phyloP scores from a whole-genome alignment of 352 stramenopile genomes.

The Elongisporangium prolatum region DNA sequence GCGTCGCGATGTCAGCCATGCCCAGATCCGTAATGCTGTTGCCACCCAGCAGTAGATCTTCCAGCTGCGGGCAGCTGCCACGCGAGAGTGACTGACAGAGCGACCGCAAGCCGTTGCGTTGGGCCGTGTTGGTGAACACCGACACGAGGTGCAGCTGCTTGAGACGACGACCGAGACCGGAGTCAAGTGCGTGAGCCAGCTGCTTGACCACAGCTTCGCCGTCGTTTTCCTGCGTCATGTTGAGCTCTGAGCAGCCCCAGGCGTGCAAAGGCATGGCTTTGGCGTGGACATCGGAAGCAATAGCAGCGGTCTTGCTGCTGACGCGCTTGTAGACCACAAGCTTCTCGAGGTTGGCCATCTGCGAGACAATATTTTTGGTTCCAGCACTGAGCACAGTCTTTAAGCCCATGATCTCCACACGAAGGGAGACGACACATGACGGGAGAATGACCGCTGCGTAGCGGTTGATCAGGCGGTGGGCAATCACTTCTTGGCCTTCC shows the following conservation, averaged over 20 bases:
- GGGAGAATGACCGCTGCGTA: slow-evolving; percentile 47
- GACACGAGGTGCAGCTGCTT: slow-evolving; percentile 63
- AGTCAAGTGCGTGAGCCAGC: slow-evolving; percentile 29
- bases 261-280: slow-evolving; percentile 40
- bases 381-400: slow-evolving; percentile 17
- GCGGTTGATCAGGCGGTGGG: slow-evolving; percentile 37
- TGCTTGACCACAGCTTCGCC: slow-evolving; percentile 45
- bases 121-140: slow-evolving; percentile 65
- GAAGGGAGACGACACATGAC: slow-evolving; percentile 38
- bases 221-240: slow-evolving; percentile 45
- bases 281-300: slow-evolving; percentile 1
- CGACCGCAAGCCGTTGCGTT: slow-evolving; percentile 33
- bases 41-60: slow-evolving; percentile 55
- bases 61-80: slow-evolving; percentile 42
- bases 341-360: slow-evolving; percentile 51
- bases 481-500: slow-evolving; percentile 52
- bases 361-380: slow-evolving; percentile 21
- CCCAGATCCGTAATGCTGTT: slow-evolving; percentile 66
- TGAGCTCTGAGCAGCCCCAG: slow-evolving; percentile 56
- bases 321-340: slow-evolving; percentile 47
- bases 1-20: slow-evolving; percentile 32
- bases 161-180: slow-evolving; percentile 32
- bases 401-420: slow-evolving; percentile 46
- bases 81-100: slow-evolving; percentile 37
- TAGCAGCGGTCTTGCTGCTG: slow-evolving; percentile 2